These are phyloP conservation scores for Eustoma russellianum DNA, from an alignment of 257 asterid species.

Conservation along the genomic window DNA sequence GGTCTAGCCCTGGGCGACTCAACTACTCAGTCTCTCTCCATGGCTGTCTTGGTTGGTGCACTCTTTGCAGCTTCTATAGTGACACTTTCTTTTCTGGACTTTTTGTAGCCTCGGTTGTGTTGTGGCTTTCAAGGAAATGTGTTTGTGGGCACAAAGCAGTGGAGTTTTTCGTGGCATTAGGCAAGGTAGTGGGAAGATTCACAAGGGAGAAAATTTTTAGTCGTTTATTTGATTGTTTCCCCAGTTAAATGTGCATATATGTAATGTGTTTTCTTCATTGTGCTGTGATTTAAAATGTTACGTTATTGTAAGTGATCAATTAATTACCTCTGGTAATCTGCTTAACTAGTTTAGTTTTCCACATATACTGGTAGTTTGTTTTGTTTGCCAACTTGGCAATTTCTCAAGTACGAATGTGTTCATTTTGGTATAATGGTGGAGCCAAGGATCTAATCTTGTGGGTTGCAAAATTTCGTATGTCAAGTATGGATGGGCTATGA, in stretches of 20 bases:
- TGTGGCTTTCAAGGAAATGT: constrained; percentile 5
- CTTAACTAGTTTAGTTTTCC: background rate
- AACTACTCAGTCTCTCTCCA: constrained; percentile 18
- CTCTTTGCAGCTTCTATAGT: constrained; percentile 14
- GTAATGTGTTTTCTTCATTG: constrained; percentile 5
- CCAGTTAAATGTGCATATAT: constrained; percentile 15
- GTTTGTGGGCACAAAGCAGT: too few relatives aligned
- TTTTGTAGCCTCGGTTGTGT: constrained; percentile 21
- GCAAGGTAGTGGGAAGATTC: constrained; percentile 4
- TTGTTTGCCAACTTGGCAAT: too few relatives aligned
- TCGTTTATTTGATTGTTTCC: constrained; percentile 8
- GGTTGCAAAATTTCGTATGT: too few relatives aligned
- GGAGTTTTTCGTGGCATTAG: constrained; percentile 17
- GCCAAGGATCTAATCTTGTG: too few relatives aligned
- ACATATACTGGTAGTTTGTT: too few relatives aligned
- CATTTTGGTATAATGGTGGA: too few relatives aligned
- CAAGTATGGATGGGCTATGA: too few relatives aligned
- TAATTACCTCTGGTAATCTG: background rate
- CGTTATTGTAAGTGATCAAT: background rate
- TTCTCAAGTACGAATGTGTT: too few relatives aligned
- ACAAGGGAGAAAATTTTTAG: background rate
- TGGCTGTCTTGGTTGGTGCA: constrained; percentile 19
- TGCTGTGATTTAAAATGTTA: constrained; percentile 2
- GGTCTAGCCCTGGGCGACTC: constrained; percentile 90
- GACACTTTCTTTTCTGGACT: constrained; percentile 17